Percentiles rank a stretch among this genome's conserved stretches.
Conservation (phyloP, 345 rosid species). For the Kernera saxatilis region DNA sequence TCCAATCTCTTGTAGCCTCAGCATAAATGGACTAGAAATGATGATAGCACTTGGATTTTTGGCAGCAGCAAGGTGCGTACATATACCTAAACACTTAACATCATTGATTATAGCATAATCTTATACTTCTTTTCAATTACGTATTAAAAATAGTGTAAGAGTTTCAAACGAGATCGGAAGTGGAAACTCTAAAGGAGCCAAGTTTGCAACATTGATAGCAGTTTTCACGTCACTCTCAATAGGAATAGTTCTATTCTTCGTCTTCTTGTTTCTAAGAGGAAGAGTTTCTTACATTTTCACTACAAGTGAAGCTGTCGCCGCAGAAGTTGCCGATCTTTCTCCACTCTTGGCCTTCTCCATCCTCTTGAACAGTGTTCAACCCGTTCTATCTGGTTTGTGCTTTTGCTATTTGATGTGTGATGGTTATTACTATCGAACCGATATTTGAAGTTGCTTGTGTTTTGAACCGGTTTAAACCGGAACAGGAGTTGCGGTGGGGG, state of each 20-base stretch:
- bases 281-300: constrained; percentile 64
- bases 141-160: constrained; percentile 47
- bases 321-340: constrained; percentile 62
- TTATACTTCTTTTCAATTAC: background rate
- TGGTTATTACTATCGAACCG: background rate
- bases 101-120: background rate
- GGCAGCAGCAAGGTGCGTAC: constrained; percentile 60
- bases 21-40: constrained; percentile 73
- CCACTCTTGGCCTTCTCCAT: constrained; percentile 67
- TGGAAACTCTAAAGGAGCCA: constrained; percentile 53
- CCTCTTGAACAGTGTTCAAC: constrained; percentile 74
- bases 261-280: constrained; percentile 53
- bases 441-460: background rate
- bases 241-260: constrained; percentile 43
- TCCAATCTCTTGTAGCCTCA: constrained; percentile 40
- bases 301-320: constrained; percentile 41
- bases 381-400: constrained; percentile 67
- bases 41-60: constrained; percentile 79
- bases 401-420: background rate
- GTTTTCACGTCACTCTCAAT: constrained; percentile 43
- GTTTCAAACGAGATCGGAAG: constrained; percentile 82
- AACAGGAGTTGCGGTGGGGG: constrained; percentile 74
- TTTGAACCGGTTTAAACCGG: background rate
- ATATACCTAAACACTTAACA: background rate
- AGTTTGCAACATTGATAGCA: constrained; percentile 39